Base-by-base conservation (phyloP, 352 stramenopile species). In the Pythium grandisporangium region DNA sequence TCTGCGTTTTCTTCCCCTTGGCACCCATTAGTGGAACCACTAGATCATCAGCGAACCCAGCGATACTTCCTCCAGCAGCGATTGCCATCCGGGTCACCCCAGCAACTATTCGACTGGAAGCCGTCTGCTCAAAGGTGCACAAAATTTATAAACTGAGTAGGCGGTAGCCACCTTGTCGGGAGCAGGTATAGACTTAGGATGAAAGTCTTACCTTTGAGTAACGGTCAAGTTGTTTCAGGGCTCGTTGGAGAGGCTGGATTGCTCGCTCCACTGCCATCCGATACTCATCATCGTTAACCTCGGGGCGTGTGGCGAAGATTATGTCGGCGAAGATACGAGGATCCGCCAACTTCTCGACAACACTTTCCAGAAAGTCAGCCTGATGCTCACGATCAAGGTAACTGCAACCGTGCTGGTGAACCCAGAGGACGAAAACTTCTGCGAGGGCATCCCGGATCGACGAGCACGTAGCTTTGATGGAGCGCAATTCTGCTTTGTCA, bases 321-420 rank as follows among this genome's bases (percentile, higher is more conserved):
- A 73, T 57, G 40, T 90, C 76, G 12, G 71, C 76, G 45, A 79
- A 83, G 23, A 87, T 49, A 10, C 76, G 70, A 13, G 76, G 76
- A 38, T 90, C 76, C 2, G 76, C 73, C 8, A 89, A 66, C 34
- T 70, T 84, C 2, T 63, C 70, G n/a, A 75, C 60, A 14, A 81
- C 63, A 35, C 70, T 56, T n/a, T 58, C 48, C 14, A 84, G 39
- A 21, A 85, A 85, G 8, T 83, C 64, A 2, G 61, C 42, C 32
- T 67, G 46, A n/a, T n/a, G n/a, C 8, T 50, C 39, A 10, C 29
- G 25, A 25, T 61, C 42, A 42, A 83, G 57, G 21, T 49, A 54
- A 8, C 47, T 44, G 4, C 49, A 44, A 5, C 61, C 61, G 3
- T 54, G 55, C 39, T 81, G 65, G 30, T 90, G 66, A 11, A 90